A percentile compares a stretch with the other conserved stretches of the same genome.
Conservation (phyloP, 805 yeast species). For the Candida coquimbonensis region DNA sequence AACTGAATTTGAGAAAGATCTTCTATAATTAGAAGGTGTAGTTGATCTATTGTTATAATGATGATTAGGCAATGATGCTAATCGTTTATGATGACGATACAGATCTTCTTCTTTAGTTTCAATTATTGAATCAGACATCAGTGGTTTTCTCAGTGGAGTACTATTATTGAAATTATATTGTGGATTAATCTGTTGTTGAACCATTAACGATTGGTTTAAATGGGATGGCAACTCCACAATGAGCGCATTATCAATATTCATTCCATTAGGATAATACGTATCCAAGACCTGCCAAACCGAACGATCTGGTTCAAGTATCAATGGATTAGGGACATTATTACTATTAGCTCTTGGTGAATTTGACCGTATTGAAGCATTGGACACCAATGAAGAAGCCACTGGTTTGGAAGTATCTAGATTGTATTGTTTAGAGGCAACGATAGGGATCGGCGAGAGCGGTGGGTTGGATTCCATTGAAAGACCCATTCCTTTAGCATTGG, state of each 20-base stretch:
- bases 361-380: conserved; percentile 5
- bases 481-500: too few relatives aligned
- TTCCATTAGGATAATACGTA: conserved; percentile 56
- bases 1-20: not conserved
- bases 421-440: conserved; percentile 12
- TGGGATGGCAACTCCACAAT: conserved; percentile 41
- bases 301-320: conserved; percentile 51
- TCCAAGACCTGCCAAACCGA: conserved; percentile 53
- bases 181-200: not conserved
- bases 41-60: conserved; percentile 16
- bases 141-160: conserved; percentile 7
- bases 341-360: conserved; percentile 10
- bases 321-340: not conserved
- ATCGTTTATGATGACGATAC: conserved; percentile 7
- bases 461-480: conserved; percentile 5
- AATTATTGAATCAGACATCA: conserved; percentile 17
- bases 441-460: conserved; percentile 21
- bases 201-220: conserved; percentile 1
- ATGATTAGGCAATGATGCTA: conserved; percentile 15
- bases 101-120: conserved; percentile 21
- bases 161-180: not conserved
- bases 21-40: conserved; percentile 12
- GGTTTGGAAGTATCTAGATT: conserved; percentile 6
- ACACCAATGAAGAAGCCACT: conserved; percentile 7
- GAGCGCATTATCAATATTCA: conserved; percentile 59